phyloP scores from a whole-genome alignment of 352 stramenopile species.

The Globisporangium perplexum region DNA sequence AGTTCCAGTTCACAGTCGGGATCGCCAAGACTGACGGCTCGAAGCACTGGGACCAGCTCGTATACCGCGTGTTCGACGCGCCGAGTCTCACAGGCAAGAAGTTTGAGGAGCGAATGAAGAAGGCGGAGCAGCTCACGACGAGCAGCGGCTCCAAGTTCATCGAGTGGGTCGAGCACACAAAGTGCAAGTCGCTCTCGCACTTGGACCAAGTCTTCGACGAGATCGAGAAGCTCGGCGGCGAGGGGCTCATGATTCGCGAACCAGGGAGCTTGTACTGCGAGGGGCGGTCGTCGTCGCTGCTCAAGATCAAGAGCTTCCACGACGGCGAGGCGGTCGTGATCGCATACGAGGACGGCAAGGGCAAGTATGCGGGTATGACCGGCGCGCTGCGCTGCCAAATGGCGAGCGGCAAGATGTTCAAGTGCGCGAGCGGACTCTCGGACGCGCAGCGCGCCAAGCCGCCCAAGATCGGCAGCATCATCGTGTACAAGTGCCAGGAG shows the following conservation, averaged over 20 bases:
- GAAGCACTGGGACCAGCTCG: constrained; percentile 46
- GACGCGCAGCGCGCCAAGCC: constrained; percentile 44
- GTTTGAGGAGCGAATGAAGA: constrained; percentile 56
- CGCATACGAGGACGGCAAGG: constrained; percentile 60
- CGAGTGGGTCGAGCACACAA: constrained; percentile 57
- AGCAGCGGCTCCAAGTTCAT: constrained; percentile 31
- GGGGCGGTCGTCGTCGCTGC: constrained; percentile 44
- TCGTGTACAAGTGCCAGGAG: constrained; percentile 82
- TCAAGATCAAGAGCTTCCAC: constrained; percentile 80
- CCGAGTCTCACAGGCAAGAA: constrained; percentile 32
- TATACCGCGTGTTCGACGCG: constrained; percentile 70
- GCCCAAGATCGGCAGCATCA: constrained; percentile 43
- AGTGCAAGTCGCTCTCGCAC: constrained; percentile 40
- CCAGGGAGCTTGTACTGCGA: constrained; percentile 41
- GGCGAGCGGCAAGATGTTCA: constrained; percentile 66
- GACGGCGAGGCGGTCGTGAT: constrained; percentile 62
- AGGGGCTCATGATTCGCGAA: constrained; percentile 72
- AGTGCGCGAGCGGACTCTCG: constrained; percentile 60
- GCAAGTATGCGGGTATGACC: constrained; percentile 53
- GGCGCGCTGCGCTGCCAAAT: constrained; percentile 57
- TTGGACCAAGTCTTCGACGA: constrained; percentile 46
- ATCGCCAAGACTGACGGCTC: constrained; percentile 53
- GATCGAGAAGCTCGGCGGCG: constrained; percentile 52
- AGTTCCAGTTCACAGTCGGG: constrained; percentile 64
- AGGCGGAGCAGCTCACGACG: constrained; percentile 21